Evolutionary conservation across 1,284 basidiomycete species (phyloP), one percentile per base, ranked within the genome.

Genomic region (Laetiporus sulphureus): DNA sequence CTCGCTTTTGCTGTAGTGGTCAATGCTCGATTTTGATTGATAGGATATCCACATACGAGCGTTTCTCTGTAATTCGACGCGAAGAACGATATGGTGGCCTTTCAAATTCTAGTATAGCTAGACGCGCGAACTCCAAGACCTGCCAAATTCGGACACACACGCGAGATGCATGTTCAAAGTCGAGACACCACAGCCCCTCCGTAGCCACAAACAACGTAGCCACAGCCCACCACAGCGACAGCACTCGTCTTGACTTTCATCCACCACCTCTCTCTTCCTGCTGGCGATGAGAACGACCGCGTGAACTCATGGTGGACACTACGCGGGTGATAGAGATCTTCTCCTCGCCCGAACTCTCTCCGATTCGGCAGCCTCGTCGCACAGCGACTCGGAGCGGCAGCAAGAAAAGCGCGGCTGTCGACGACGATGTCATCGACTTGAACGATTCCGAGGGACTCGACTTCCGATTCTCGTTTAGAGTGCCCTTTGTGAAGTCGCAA

Each of bases 391-490:
- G n/a, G n/a, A n/a, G n/a, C n/a, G 4, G 15, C 4, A 15, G 15
- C 32, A 32, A 31, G 15, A 15, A 24, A 11, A 44, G 32, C 15
- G 13, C 40, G 11, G 15, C 46, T 12, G 41, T 41, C 1, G 5
- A 16, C 0, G 50, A 40, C 13, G 46, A 49, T 15, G 36, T 55
- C 37, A 55, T 55, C 38, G 54, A 55, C 24, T 29, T 55, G 22
- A 50, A 47, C 5, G 51, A 53, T 29, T 53, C 52, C 2, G 54
- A 53, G 18, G 36, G 34, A 7, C 50, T 49, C 1, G 24, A 24
- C 15, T n/a, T n/a, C n/a, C n/a, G n/a, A n/a, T n/a, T n/a, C n/a
- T n/a, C n/a, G n/a, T n/a, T n/a, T n/a, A n/a, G n/a, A n/a, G 27
- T 13, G 13, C 25, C 25, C 8, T 7, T 27, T 7, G 8, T 7